phyloP scores from a whole-genome alignment of 106 monocot genomes.

The Alisma plantagoaquatica region DNA sequence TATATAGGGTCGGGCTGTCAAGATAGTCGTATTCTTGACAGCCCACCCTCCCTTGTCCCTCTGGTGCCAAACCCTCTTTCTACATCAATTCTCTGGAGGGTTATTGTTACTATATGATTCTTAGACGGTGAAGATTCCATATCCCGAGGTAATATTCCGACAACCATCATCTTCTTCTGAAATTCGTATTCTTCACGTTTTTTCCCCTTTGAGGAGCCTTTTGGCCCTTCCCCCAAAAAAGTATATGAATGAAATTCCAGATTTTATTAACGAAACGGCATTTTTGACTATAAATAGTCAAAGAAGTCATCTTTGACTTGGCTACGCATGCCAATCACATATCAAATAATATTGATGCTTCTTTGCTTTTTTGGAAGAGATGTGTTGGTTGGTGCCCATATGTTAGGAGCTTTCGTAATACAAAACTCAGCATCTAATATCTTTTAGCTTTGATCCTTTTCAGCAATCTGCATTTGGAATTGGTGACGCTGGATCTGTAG shows the following conservation, averaged over 20 bases:
- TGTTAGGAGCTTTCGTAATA: no score
- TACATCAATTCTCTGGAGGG: not conserved
- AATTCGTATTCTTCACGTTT: not conserved
- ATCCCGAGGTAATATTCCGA: not conserved
- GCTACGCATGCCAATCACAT: no score
- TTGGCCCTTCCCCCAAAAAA: no score
- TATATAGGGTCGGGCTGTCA: conserved; percentile 8
- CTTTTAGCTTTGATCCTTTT: not conserved
- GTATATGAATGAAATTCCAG: no score
- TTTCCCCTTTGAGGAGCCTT: not conserved
- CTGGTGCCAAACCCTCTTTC: not conserved
- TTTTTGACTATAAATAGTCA: no score
- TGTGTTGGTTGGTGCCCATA: no score
- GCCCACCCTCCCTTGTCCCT: not conserved
- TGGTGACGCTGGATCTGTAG: conserved; percentile 24
- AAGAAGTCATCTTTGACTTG: no score
- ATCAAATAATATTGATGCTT: no score
- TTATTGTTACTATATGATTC: not conserved
- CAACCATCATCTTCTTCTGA: not conserved
- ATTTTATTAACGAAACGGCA: no score
- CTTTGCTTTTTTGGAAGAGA: no score
- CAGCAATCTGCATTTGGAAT: not conserved
- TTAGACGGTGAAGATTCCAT: not conserved
- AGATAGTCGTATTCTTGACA: conserved; percentile 7
- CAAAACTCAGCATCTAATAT: not conserved